Conservation (phyloP, 306 rosid genomes). For the Sesbania bispinosa region DNA sequence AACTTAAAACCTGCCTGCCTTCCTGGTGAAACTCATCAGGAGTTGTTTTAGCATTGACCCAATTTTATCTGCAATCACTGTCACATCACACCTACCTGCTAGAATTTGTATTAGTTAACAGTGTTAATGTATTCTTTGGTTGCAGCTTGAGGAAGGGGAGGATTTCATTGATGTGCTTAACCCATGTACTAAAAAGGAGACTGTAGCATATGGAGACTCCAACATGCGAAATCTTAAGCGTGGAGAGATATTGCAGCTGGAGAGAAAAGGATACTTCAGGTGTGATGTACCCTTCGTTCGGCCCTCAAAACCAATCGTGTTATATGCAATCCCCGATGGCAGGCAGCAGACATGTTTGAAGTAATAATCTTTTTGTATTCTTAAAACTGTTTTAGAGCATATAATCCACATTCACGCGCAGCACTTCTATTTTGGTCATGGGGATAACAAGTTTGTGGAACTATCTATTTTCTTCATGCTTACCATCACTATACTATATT, state of each 20-base stretch:
- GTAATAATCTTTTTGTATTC: conserved; percentile 31
- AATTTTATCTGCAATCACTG: not conserved
- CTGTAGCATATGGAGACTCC: conserved; percentile 72
- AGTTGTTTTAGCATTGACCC: not conserved
- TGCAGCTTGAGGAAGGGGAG: conserved; percentile 88
- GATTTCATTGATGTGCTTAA: conserved; percentile 70
- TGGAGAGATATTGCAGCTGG: conserved; percentile 83
- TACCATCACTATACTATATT: conserved; percentile 5
- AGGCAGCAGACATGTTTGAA: conserved; percentile 60
- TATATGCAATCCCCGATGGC: conserved; percentile 83
- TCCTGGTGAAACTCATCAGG: not conserved
- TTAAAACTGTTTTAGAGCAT: not conserved
- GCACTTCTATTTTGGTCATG: not conserved
- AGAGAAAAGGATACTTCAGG: conserved; percentile 87
- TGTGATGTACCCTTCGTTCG: conserved; percentile 75
- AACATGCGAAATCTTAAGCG: conserved; percentile 72
- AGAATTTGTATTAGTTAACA: not conserved
- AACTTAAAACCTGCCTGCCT: not conserved
- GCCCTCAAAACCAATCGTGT: conserved; percentile 67
- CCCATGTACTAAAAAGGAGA: conserved; percentile 77
- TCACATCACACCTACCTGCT: not conserved
- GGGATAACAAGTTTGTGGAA: conserved; percentile 14
- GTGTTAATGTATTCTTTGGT: not conserved
- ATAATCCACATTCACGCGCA: not conserved
- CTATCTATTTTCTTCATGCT: conserved; percentile 10